Conservation (phyloP, 1,284 basidiomycete genomes). For the Wallemia hederae region DNA sequence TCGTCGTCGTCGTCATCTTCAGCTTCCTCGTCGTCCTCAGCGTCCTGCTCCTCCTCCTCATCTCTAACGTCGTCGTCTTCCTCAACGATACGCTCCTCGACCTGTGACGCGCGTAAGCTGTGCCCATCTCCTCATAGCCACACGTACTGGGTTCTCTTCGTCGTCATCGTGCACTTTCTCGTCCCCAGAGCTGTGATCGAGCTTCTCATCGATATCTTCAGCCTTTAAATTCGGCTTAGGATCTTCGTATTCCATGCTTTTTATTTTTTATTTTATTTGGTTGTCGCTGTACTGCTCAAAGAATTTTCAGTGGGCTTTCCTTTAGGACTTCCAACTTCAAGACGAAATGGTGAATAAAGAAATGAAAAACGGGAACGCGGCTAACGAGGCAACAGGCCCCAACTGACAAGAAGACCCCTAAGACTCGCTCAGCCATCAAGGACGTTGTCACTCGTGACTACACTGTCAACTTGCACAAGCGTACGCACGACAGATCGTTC, state of each 20-base stretch:
- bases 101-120: neutral
- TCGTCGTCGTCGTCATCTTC: slow-evolving; percentile 19
- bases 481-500: slow-evolving; percentile 61
- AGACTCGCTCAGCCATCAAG: slow-evolving; percentile 70
- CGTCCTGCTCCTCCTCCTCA: slow-evolving; percentile 8
- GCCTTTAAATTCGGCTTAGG: slow-evolving; percentile 7
- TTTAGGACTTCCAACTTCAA: slow-evolving; percentile 3
- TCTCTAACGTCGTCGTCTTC: slow-evolving; percentile 5
- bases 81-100: neutral
- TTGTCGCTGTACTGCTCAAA: neutral
- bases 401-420: slow-evolving; percentile 25
- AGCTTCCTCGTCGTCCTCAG: slow-evolving; percentile 13
- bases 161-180: slow-evolving; percentile 7
- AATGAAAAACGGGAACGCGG: neutral
- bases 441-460: slow-evolving; percentile 91
- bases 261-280: neutral
- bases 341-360: neutral
- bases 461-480: slow-evolving; percentile 86
- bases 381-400: neutral
- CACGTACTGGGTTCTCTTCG: slow-evolving; percentile 5
- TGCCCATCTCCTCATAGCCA: slow-evolving; percentile 4
- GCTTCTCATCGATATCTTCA: slow-evolving; percentile 8
- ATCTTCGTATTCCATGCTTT: slow-evolving; percentile 3
- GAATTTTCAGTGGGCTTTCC: slow-evolving; percentile 3
- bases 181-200: slow-evolving; percentile 7